Conservation (phyloP, 1,284 basidiomycete genomes). For the Exobasidium cylindrosporum region DNA sequence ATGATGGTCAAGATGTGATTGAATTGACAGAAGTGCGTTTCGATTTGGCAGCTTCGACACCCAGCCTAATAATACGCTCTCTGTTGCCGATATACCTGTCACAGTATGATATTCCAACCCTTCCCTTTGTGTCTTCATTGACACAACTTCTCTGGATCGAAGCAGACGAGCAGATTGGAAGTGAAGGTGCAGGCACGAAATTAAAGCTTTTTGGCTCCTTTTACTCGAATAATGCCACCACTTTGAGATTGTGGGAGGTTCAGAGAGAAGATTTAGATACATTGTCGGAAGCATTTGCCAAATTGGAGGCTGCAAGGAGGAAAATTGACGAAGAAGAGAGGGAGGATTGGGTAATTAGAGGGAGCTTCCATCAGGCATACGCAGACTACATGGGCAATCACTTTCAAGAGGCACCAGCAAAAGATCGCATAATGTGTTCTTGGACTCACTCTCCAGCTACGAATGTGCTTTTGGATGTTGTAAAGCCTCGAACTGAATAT, state of each 20-base stretch:
- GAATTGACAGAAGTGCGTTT: conserved; percentile 2
- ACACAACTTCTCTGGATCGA: conserved; percentile 8
- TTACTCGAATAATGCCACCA: background rate
- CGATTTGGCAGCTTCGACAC: background rate
- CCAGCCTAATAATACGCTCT: background rate
- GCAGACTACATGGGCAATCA: background rate
- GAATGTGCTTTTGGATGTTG: background rate
- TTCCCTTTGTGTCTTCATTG: background rate
- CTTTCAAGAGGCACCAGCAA: background rate
- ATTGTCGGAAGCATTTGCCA: conserved; percentile 9
- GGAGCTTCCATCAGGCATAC: background rate
- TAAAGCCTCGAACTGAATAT: background rate
- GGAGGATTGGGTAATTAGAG: conserved; percentile 3
- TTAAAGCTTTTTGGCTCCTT: background rate
- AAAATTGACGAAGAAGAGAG: background rate
- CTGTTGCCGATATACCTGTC: background rate
- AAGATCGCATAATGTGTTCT: background rate
- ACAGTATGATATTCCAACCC: background rate
- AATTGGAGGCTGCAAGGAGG: conserved; percentile 4
- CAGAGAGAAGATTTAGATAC: background rate
- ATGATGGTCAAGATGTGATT: conserved; percentile 8
- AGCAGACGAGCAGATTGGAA: background rate
- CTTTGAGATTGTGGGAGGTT: conserved; percentile 1
- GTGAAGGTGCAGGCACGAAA: background rate
- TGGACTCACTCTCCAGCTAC: background rate